Conservation (phyloP, 106 monocot species). For the Platanthera guangdongensis region DNA sequence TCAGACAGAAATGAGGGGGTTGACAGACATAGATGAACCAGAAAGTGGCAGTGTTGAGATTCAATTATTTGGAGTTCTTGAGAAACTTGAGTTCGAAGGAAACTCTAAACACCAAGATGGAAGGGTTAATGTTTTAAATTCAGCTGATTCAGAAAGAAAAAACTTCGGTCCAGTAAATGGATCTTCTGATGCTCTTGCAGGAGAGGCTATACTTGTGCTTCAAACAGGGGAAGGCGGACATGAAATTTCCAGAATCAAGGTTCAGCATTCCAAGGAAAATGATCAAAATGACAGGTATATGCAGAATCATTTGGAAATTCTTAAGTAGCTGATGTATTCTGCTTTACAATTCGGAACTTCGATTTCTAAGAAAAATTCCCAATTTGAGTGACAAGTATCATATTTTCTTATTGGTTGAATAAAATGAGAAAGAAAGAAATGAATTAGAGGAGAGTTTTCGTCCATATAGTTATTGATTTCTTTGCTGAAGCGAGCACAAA, state of each 20-base stretch:
- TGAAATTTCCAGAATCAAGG: not conserved
- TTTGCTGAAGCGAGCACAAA: too few relatives aligned
- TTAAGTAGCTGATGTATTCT: not conserved
- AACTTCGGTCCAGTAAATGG: not conserved
- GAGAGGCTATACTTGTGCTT: not conserved
- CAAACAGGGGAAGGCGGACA: too few relatives aligned
- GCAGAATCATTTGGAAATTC: not conserved
- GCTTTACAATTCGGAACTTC: not conserved
- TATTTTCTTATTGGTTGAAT: too few relatives aligned
- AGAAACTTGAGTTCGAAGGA: not conserved
- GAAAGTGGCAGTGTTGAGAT: not conserved
- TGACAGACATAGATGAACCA: not conserved
- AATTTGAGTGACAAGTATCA: too few relatives aligned
- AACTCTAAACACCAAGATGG: not conserved
- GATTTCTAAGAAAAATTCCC: too few relatives aligned
- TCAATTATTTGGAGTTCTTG: not conserved
- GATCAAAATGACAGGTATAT: conserved; percentile 5
- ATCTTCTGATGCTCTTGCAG: not conserved
- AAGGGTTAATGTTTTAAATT: not conserved
- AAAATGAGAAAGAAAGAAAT: too few relatives aligned
- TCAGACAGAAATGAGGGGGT: not conserved
- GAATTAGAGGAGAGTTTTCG: too few relatives aligned
- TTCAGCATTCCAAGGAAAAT: conserved; percentile 1
- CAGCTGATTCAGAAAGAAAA: not conserved
- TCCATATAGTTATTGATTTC: too few relatives aligned